Percentiles rank a stretch among this genome's conserved stretches.
Evolutionary conservation across 768 basidiomycete genomes (phyloP).

Genomic region (Plicaturopsis crispa): DNA sequence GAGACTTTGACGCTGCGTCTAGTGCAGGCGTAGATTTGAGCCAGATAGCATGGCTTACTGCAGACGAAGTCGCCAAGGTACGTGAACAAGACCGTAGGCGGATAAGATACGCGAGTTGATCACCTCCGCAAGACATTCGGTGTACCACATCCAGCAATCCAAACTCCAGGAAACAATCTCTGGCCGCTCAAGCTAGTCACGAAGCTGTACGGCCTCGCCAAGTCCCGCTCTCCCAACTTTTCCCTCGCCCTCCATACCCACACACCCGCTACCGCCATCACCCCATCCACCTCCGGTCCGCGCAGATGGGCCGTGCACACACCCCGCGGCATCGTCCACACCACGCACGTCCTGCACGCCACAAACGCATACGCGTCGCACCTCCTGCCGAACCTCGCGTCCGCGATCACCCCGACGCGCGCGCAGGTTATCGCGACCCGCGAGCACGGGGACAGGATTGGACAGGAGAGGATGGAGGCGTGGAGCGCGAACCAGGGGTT

Average conservation of each 20-base stretch:
- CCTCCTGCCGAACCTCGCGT: conserved; percentile 60
- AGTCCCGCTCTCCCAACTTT: conserved; percentile 19
- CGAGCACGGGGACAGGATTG: conserved; percentile 24
- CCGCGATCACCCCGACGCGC: conserved; percentile 60
- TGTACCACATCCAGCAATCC: conserved; percentile 43
- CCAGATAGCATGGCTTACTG: conserved; percentile 36
- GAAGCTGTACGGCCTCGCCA: conserved; percentile 43
- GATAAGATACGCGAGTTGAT: neutral
- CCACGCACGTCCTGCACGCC: conserved; percentile 70
- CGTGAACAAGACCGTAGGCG: conserved; percentile 6
- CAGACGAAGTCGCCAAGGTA: conserved; percentile 42
- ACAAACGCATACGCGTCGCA: conserved; percentile 81
- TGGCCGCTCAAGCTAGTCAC: conserved; percentile 83
- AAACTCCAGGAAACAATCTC: conserved; percentile 52
- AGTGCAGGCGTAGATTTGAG: conserved; percentile 42
- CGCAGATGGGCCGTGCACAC: conserved; percentile 26
- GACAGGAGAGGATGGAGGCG: conserved; percentile 32
- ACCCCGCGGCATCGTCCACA: conserved; percentile 53
- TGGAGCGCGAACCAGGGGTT: conserved; percentile 47
- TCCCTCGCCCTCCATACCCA: conserved; percentile 59
- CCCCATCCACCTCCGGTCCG: conserved; percentile 5
- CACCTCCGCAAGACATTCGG: conserved; percentile 27
- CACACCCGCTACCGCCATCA: conserved; percentile 55
- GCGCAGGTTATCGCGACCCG: conserved; percentile 54
- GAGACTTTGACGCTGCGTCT: conserved; percentile 47